Base-by-base conservation (phyloP, 805 yeast genomes). In the Tetrapisispora phaffii region DNA sequence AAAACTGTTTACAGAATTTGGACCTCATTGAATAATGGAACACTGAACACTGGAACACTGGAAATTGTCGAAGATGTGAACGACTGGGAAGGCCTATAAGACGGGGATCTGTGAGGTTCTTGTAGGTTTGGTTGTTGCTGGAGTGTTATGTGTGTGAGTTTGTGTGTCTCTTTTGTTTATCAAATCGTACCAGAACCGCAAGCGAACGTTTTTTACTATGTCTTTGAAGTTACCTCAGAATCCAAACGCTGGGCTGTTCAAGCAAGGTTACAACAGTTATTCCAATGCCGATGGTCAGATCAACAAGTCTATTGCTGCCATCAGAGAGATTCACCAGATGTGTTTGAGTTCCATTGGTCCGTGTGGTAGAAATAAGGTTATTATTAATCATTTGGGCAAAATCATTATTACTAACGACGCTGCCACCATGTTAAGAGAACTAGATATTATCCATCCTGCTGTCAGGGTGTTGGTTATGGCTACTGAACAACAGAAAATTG, bases 261-360 rank as follows among this genome's bases (percentile, higher is more conserved):
- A 93, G 64, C 95, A 86, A 63, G 98, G 98, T 19, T 90, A 89
- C 69, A 87, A 83, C 60, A 77, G 87, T 29, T 82, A 85, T 59
- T 74, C 84, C 39, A 82, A 82, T 62, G 88, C 87, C 26, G 98
- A 93, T 68, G 98, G 98, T 44, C 97, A 96, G 41, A 85, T 90
- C 47, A 76, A 77, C 57, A 79, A 96, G 60, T 93, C 94, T 63
- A 88, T 93, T 57, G 85, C 84, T 57, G 98, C 98, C 1, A 87
- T 93, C 49, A 79, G 95, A 57, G 97, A 93, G 66, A 84, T 93
- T 66, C 79, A 95, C 50, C 77, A 81, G 44, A 88, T 90, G 79
- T 87, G 94, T 50, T 75, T 89, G 47, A 88, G 97, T 1, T 87
- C 96, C 12, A 84, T 93, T 72, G 98, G 98, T 7, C 98, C 98